A percentile compares a stretch with the other conserved stretches of the same genome.
phyloP scores from a whole-genome alignment of 306 rosid species.

The Oemleria cerasiformis region DNA sequence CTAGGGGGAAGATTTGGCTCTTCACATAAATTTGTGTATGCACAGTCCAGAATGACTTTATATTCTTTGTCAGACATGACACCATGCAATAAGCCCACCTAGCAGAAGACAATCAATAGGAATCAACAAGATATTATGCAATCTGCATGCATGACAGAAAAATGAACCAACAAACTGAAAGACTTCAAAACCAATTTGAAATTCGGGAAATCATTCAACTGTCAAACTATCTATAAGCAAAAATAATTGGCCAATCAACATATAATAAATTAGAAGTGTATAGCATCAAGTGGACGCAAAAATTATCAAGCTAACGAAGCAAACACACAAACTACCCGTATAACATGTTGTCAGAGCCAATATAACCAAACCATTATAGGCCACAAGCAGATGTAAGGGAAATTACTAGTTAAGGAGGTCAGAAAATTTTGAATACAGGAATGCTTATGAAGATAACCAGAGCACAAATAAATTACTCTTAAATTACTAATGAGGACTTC shows the following conservation, averaged over 20 bases:
- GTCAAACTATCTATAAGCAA: not conserved
- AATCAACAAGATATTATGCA: constrained; percentile 19
- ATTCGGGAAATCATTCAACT: not conserved
- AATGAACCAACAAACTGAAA: constrained; percentile 14
- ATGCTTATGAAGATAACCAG: not conserved
- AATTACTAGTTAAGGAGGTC: not conserved
- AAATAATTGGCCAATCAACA: not conserved
- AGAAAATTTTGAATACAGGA: not conserved
- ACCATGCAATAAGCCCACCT: constrained; percentile 83
- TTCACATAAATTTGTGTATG: constrained; percentile 70
- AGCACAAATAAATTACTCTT: not conserved
- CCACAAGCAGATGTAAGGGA: not conserved
- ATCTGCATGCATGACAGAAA: not conserved
- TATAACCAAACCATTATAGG: not conserved
- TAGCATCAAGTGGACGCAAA: not conserved
- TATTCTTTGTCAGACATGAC: constrained; percentile 90
- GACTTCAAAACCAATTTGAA: not conserved
- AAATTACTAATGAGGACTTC: not conserved
- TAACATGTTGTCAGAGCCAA: not conserved
- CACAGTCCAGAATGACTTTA: constrained; percentile 90
- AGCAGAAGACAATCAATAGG: constrained; percentile 29
- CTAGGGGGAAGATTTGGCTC: constrained; percentile 84
- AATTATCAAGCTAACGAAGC: not conserved
- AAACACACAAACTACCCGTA: not conserved
- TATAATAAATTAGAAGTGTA: not conserved